Percentiles rank a stretch among this genome's conserved stretches.
Conservation (phyloP, 1,284 basidiomycete genomes). For the Exobasidium cylindrosporum region DNA sequence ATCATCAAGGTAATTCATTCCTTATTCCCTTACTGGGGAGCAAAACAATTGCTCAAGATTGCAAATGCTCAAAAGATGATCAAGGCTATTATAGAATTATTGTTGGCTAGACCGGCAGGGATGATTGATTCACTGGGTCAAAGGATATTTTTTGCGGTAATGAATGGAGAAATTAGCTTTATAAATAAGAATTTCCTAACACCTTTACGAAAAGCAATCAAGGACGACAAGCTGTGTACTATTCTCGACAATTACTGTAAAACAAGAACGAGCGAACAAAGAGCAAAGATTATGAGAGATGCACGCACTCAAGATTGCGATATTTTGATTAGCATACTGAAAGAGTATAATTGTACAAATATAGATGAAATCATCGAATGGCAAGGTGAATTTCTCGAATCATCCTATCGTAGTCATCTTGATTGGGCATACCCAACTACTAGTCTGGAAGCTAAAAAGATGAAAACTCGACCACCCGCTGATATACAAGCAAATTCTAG, state of each 20-base stretch:
- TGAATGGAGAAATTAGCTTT: slow-evolving; percentile 1
- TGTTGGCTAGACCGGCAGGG: slow-evolving; percentile 4
- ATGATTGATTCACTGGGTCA: slow-evolving; percentile 6
- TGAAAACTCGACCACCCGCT: not conserved
- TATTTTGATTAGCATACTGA: not conserved
- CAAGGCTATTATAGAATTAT: not conserved
- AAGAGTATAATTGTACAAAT: not conserved
- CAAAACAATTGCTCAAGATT: slow-evolving; percentile 17
- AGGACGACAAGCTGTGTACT: not conserved
- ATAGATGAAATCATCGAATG: not conserved
- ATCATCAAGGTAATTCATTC: slow-evolving; percentile 3
- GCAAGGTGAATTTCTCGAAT: not conserved
- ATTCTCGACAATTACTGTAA: not conserved
- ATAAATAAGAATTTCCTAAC: slow-evolving; percentile 1
- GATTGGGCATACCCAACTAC: slow-evolving; percentile 7
- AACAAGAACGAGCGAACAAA: not conserved
- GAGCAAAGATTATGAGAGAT: not conserved
- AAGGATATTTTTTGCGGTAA: slow-evolving; percentile 6
- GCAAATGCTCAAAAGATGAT: slow-evolving; percentile 15
- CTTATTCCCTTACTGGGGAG: slow-evolving; percentile 18
- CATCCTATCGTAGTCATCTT: not conserved
- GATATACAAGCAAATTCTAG: not conserved
- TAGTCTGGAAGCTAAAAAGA: not conserved
- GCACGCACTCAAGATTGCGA: not conserved
- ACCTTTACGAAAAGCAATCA: not conserved